Percentiles rank a stretch among this genome's conserved stretches.
phyloP scores from a whole-genome alignment of 208 protist genomes.

The Trypanosoma brucei region DNA sequence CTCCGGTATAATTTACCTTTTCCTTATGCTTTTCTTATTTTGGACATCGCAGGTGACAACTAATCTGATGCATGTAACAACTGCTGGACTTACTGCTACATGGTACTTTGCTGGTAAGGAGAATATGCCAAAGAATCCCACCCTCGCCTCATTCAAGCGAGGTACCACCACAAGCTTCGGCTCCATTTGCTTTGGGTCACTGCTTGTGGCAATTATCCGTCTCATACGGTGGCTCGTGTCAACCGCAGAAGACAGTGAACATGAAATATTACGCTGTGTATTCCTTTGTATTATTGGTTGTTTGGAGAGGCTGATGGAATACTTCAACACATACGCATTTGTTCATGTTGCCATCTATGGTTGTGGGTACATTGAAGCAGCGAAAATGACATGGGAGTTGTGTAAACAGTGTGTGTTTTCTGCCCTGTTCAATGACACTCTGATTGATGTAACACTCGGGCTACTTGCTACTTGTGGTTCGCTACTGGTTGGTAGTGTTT shows the following conservation, averaged over 20 bases:
- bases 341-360: constrained; percentile 89
- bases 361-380: constrained; percentile 72
- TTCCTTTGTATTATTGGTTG: constrained; percentile 44
- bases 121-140: constrained; percentile 52
- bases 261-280: constrained; percentile 49
- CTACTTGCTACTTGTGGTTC: constrained; percentile 24
- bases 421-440: constrained; percentile 77
- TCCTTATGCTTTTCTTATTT: constrained; percentile 40
- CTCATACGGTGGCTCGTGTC: constrained; percentile 31
- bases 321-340: constrained; percentile 90
- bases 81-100: constrained; percentile 66
- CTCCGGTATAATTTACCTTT: constrained; percentile 47
- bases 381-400: constrained; percentile 62
- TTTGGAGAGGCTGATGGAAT: constrained; percentile 59
- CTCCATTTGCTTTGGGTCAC: constrained; percentile 84
- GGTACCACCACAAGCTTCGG: constrained; percentile 80
- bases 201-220: constrained; percentile 68
- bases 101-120: constrained; percentile 83
- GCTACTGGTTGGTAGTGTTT: constrained; percentile 1
- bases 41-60: constrained; percentile 63
- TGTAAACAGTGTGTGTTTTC: constrained; percentile 60
- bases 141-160: constrained; percentile 53
- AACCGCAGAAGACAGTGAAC: constrained; percentile 4
- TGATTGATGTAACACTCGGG: constrained; percentile 35
- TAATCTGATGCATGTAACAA: constrained; percentile 65